Base-by-base conservation (phyloP, 2,329 filamentous ascomycete genomes). In the Ilyonectria destructans region DNA sequence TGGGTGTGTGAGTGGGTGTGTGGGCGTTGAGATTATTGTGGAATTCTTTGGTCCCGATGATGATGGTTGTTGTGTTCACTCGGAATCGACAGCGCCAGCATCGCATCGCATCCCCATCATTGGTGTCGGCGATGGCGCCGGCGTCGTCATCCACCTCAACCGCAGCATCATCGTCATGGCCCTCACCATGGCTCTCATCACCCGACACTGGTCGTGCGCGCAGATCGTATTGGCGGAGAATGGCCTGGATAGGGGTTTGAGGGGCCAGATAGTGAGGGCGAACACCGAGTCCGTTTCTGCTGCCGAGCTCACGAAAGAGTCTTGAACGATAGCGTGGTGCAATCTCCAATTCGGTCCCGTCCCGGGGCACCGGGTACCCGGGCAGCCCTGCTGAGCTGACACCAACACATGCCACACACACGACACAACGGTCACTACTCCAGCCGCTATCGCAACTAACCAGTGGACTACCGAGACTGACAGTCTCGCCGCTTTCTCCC, bases 341-440 rank as follows among this genome's bases (percentile, higher is more conserved):
- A 43, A 43, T 43, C 40, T 43, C 40, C 40, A 43, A n/a, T n/a
- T n/a, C 40, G 15, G 40, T 43, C 40, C 51, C 17, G 31, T 21
- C 31, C 51, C 51, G n/a, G 51, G 29, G 29, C 51, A 54, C 51
- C 51, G 51, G 51, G 51, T 54, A 33, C 51, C 51, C 31, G 29
- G 51, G 13, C 29, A 54, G 29, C 9, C n/a, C 31, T 35, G 29
- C n/a, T 35, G 31, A 43, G n/a, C 40, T n/a, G 40, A n/a, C 40
- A n/a, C 29, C 29, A 35, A 31, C 31, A 33, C 31, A 54, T 54
- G 48, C n/a, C 40, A 43, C 40, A 43, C 40, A 43, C 40, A 43
- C 40, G n/a, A 43, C 40, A 43, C 40, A 43, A 43, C 40, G 40
- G 40, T n/a, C 15, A 43, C 40, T 43, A 43, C n/a, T 43, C 40